phyloP scores from a whole-genome alignment of 495 filamentous ascomycete genomes.

The Talaromyces adpressus region DNA sequence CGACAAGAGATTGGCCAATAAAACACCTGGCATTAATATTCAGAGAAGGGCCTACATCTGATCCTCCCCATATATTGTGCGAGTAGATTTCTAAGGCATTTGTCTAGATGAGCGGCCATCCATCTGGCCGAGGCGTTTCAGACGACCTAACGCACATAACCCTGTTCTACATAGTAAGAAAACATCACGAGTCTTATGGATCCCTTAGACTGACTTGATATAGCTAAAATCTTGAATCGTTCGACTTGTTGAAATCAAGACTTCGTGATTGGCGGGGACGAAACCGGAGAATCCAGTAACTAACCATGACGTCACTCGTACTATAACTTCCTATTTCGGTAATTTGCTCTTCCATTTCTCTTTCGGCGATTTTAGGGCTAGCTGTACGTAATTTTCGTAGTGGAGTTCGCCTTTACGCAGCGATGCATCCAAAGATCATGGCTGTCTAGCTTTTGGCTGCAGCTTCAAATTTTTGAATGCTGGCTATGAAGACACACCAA shows the following conservation, averaged over 20 bases:
- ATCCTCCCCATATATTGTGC: neutral
- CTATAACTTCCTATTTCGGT: neutral
- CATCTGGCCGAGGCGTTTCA: neutral
- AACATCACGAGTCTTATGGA: neutral
- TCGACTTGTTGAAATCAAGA: neutral
- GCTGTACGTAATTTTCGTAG: neutral
- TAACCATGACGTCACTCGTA: neutral
- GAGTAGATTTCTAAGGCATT: neutral
- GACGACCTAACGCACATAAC: neutral
- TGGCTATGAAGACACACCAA: too few species aligned
- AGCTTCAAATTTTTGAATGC: too few species aligned
- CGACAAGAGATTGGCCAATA: neutral
- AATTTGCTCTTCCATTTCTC: neutral
- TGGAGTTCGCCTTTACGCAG: too few species aligned
- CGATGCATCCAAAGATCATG: too few species aligned
- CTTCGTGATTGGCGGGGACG: neutral
- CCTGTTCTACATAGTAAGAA: neutral
- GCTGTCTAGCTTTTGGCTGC: too few species aligned
- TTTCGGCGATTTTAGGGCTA: neutral
- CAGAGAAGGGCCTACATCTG: neutral
- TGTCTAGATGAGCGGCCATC: neutral
- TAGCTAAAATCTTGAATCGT: neutral
- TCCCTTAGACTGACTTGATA: neutral
- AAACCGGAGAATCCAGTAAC: neutral
- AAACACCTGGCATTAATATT: neutral